Evolutionary conservation across 2,329 filamentous ascomycete genomes (phyloP).

Genomic region (Neurospora sp.): DNA sequence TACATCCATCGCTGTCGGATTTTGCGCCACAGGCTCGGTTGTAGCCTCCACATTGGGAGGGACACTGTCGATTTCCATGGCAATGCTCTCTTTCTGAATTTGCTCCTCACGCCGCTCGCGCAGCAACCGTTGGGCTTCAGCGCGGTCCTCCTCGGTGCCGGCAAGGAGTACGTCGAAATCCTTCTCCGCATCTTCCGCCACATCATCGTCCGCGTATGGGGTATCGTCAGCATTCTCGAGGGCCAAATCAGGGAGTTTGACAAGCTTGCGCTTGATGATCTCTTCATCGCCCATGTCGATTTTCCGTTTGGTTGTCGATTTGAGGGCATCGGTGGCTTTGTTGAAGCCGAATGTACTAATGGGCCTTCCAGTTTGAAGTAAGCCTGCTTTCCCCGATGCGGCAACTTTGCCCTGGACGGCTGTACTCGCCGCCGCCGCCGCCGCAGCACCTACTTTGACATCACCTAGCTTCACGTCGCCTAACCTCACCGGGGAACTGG

Average conservation of each 20-base stretch:
- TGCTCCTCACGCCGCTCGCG: conserved; percentile 75
- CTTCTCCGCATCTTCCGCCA: conserved; percentile 58
- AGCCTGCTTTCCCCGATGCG: conserved; percentile 7
- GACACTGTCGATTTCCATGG: conserved; percentile 34
- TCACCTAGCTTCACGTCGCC: conserved; percentile 31
- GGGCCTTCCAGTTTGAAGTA: conserved; percentile 49
- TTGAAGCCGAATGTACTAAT: conserved; percentile 77
- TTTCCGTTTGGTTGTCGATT: conserved; percentile 59
- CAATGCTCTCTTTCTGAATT: conserved; percentile 39
- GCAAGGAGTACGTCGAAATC: conserved; percentile 54
- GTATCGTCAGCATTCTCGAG: conserved; percentile 53
- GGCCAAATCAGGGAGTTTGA: conserved; percentile 73
- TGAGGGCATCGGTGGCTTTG: conserved; percentile 59
- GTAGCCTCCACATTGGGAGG: conserved; percentile 17
- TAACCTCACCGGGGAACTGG: conserved; percentile 44
- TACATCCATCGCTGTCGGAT: conserved; percentile 39
- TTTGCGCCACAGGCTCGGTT: conserved; percentile 13
- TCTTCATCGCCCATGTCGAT: conserved; percentile 85
- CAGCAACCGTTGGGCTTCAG: conserved; percentile 74
- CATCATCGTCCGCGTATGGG: conserved; percentile 49
- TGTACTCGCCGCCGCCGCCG: conserved; percentile 27
- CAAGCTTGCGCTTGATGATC: conserved; percentile 75
- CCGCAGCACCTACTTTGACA: conserved; percentile 8
- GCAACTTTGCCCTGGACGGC: conserved; percentile 20
- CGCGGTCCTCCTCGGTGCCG: conserved; percentile 77